Base-by-base conservation (phyloP, 2,329 filamentous ascomycete genomes). In the Trichoderma koningii region DNA sequence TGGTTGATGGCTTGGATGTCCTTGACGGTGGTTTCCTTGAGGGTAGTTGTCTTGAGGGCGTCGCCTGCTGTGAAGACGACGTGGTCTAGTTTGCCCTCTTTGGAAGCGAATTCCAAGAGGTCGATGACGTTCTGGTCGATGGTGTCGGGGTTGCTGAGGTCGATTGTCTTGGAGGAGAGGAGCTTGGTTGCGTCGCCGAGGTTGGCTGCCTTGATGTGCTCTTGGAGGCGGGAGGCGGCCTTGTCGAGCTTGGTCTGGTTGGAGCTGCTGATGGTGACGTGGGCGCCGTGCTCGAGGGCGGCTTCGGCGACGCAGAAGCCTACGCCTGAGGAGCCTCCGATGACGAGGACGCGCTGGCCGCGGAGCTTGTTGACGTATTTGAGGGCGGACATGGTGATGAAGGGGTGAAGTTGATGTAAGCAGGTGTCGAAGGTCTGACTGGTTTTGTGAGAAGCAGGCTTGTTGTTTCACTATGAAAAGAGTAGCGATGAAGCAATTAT, bases 301-400 rank as follows among this genome's bases (percentile, higher is more conserved):
- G 81, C 83, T 77, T 88, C 82, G 59, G 87, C 87, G 12, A 87
- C 84, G 63, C 77, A 81, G 68, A 81, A 85, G 38, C 87, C 88
- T 47, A 90, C 87, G 59, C 88, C 88, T 17, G 83, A 81, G 2
- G 85, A 84, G 47, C 86, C 88, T 51, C 88, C 88, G 53, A 90
- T 80, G 71, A 90, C 76, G 47, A 91, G 82, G 69, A 88, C 74
- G 66, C 75, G 76, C 48, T 72, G 71, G 68, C 70, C 69, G 21
- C 74, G 71, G 19, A 79, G 72, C 67, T 78, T 78, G 68, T 74
- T 75, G 63, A 70, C 70, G 60, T 68, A 73, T 62, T 72, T 75
- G 62, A 70, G 70, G 2, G 72, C 55, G 26, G 67, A 66, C 61
- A 64, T 64, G 52, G 21, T 63, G 42, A 17, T 45, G 28, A 3